Base-by-base conservation (phyloP, 176 grass and related monocot genomes). In the Juncus effusus region DNA sequence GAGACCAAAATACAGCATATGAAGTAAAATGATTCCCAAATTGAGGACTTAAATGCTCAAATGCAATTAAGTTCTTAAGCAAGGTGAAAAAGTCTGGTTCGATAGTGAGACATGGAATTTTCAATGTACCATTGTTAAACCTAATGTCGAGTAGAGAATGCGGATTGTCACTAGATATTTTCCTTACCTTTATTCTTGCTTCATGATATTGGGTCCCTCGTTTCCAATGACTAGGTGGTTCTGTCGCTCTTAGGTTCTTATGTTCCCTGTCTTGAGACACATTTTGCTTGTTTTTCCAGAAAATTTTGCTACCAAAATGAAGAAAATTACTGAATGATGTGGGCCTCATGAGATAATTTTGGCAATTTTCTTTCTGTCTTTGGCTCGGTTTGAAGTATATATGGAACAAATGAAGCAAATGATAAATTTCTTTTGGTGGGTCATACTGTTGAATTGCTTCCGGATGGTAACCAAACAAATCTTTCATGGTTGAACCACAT, bases 91-190 rank as follows among this genome's bases (percentile, higher is more conserved):
- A 73, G 1, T 73, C 56, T 13, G 67, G 57, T 35, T 79, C 77
- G 10, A 79, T 59, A 54, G 15, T 53, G 36, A 73, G 55, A 28
- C 36, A 55, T 42, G 77, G 68, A 55, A 79, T 79, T 73, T 65
- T 35, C n/a, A 79, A 36, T 11, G 51, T 51, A 7, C 77, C 77
- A 35, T 73, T 54, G 42, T 10, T 11, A 56, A 79, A 79, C 11
- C 12, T 35, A 6, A 79, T 63, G 15, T 79, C 67, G 6, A 79
- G 38, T 15, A 79, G 66, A 64, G 58, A 79, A 73, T 58, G 73
- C 2, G 73, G 73, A 6, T 66, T 6, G 3, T 56, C 3, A 28
- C 64, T 39, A 51, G 62, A 36, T 4, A 54, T 56, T 0, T 63
- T 62, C 2, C 0, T 55, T 40, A 76, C 62, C 64, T 76, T 49